phyloP scores from a whole-genome alignment of 2,329 filamentous ascomycete genomes.

The Colletotrichum sidae region DNA sequence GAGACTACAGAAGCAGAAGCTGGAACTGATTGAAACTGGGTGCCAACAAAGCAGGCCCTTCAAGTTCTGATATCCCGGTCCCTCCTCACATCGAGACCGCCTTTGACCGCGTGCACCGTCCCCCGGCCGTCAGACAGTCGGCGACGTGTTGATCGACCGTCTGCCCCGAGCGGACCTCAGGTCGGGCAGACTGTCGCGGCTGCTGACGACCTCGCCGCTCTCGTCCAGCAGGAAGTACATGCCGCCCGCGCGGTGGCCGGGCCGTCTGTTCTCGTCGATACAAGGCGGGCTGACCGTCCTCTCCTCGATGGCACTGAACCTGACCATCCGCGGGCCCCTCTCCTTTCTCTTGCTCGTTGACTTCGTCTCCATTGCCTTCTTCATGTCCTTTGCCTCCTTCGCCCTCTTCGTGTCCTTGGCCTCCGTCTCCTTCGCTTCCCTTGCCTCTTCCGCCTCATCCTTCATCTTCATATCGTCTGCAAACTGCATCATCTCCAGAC shows the following conservation, averaged over 20 bases:
- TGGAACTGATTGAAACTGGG: too few relatives aligned
- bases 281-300: neutral
- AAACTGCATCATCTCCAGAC: conserved; percentile 19
- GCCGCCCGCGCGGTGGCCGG: neutral
- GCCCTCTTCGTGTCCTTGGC: neutral
- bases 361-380: neutral
- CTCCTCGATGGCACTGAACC: conserved; percentile 12
- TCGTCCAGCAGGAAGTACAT: conserved; percentile 21
- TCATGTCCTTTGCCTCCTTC: neutral
- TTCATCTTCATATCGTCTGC: conserved; percentile 1
- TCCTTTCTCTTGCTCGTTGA: neutral
- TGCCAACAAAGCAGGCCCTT: neutral
- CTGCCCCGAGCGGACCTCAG: conserved; percentile 30
- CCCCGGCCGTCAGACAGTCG: neutral
- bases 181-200: conserved; percentile 30
- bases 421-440: neutral
- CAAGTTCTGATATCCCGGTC: neutral
- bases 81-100: neutral
- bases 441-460: neutral
- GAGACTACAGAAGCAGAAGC: too few relatives aligned
- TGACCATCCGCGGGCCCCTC: conserved; percentile 9
- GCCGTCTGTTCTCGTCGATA: neutral
- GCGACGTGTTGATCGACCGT: conserved; percentile 18
- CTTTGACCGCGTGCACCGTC: neutral
- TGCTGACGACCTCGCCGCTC: conserved; percentile 26